phyloP scores from a whole-genome alignment of 2,329 filamentous ascomycete species.

The Daldinia sp. region DNA sequence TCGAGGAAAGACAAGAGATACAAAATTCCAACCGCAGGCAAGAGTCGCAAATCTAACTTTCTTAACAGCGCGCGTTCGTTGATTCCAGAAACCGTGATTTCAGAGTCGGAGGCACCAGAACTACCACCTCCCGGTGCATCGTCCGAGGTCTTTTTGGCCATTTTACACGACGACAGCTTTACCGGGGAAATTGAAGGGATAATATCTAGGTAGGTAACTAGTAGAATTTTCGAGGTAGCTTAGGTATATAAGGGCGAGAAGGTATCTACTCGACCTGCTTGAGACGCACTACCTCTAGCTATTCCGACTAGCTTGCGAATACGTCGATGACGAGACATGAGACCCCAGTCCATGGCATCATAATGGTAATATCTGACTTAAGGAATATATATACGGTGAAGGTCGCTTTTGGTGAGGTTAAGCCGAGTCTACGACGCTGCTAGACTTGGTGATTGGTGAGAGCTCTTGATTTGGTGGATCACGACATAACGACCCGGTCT shows the following conservation, averaged over 20 bases:
- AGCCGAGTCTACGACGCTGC: conserved; percentile 10
- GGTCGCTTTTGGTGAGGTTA: conserved; percentile 12
- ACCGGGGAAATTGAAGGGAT: neutral
- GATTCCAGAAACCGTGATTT: conserved; percentile 44
- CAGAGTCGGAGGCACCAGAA: conserved; percentile 37
- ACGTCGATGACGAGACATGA: neutral
- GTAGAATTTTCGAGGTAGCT: neutral
- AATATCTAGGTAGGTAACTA: no score
- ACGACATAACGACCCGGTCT: conserved; percentile 35
- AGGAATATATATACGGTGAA: conserved; percentile 7
- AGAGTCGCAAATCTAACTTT: conserved; percentile 61
- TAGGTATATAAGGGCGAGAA: neutral
- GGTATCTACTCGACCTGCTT: neutral
- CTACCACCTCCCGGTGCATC: conserved; percentile 23
- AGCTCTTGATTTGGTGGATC: conserved; percentile 24
- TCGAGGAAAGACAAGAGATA: conserved; percentile 67
- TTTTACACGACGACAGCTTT: neutral
- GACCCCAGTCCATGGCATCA: conserved; percentile 30
- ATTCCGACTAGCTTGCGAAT: neutral
- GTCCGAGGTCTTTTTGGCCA: conserved; percentile 28
- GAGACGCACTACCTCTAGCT: neutral
- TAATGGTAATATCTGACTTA: conserved; percentile 28
- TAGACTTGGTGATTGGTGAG: conserved; percentile 30
- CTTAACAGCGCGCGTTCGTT: conserved; percentile 66
- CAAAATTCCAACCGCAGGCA: conserved; percentile 62